Conservation (phyloP, 768 basidiomycete genomes). For the Russula sp. region DNA sequence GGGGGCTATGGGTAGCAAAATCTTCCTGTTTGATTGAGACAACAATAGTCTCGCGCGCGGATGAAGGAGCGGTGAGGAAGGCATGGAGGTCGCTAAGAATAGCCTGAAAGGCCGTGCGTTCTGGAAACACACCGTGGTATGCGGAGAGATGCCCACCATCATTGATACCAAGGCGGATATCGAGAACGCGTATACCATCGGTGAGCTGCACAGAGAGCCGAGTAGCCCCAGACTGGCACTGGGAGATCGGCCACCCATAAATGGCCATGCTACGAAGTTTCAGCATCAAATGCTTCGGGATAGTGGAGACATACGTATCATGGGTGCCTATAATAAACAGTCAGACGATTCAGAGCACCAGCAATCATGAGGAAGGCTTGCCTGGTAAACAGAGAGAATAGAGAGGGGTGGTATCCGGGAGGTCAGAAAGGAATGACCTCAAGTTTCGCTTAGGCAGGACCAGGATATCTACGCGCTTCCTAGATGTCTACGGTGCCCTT, state of each 20-base stretch:
- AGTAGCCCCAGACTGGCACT: conserved; percentile 70
- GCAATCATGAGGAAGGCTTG: conserved; percentile 35
- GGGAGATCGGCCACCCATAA: conserved; percentile 81
- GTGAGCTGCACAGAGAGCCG: conserved; percentile 66
- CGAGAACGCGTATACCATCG: conserved; percentile 77
- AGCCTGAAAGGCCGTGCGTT: conserved; percentile 61
- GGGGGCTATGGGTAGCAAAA: conserved; percentile 44
- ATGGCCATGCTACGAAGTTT: conserved; percentile 62
- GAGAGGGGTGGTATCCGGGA: conserved; percentile 66
- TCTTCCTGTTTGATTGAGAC: conserved; percentile 92
- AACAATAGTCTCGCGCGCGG: conserved; percentile 70
- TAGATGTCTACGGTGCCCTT: conserved; percentile 42
- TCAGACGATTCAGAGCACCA: conserved; percentile 21
- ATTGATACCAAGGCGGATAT: conserved; percentile 73
- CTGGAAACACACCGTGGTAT: conserved; percentile 77
- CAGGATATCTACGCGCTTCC: conserved; percentile 46
- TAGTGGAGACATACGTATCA: conserved; percentile 50
- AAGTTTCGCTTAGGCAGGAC: conserved; percentile 60
- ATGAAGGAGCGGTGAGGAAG: conserved; percentile 59
- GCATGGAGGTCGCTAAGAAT: conserved; percentile 59
- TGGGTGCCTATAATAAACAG: conserved; percentile 51
- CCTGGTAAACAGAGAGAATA: conserved; percentile 81
- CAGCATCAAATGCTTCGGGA: conserved; percentile 1
- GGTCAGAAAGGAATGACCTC: conserved; percentile 53
- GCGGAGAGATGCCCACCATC: conserved; percentile 59